Evolutionary conservation across 1,284 basidiomycete species (phyloP), one percentile per base, ranked within the genome.

Genomic region (Moniliella sp.): DNA sequence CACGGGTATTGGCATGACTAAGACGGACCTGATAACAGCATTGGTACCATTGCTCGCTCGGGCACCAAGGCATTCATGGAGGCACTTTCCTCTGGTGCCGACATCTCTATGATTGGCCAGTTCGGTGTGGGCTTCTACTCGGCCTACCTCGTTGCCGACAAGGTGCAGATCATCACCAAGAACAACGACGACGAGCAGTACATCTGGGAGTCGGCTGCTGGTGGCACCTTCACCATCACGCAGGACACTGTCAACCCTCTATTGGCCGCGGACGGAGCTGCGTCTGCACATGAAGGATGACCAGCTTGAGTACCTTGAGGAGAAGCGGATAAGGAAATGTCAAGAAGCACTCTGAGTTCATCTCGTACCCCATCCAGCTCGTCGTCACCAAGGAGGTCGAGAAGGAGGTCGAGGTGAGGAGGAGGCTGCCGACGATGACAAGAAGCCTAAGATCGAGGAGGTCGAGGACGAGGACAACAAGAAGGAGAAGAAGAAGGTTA

Each of bases 311-410:
- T 97, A 94, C 69, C 74, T 94, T 37, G 88, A 97, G 69, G 91
- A 97, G 73, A 93, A 93, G 74, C 76, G 75, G 65, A 84, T 97
- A 73, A 88, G 88, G 97, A 55, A 83, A 91, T 50, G 88, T 99
- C 65, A 97, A 97, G 75, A 97, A 97, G 73, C 91, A 99, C 74
- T 97, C 91, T 60, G 88, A 97, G 69, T 97, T 97, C 71, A 99
- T 97, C 68, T 94, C 88, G 30, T 97, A 97, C 71, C 91, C 88
- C 47, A 99, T 97, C 61, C 86, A 97, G 65, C 74, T 99, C 49
- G 82, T 82, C 34, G 84, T 93, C 46, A 84, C 82, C 62, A 99
- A 97, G 74, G 88, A 97, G 70, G 81, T 91, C 40, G 91, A 97
- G 71, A 61, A 61, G 53, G 83, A 91, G 62, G 83, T 88, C 28